phyloP scores from a whole-genome alignment of 495 filamentous ascomycete species.

The Cercophora newfieldiana region DNA sequence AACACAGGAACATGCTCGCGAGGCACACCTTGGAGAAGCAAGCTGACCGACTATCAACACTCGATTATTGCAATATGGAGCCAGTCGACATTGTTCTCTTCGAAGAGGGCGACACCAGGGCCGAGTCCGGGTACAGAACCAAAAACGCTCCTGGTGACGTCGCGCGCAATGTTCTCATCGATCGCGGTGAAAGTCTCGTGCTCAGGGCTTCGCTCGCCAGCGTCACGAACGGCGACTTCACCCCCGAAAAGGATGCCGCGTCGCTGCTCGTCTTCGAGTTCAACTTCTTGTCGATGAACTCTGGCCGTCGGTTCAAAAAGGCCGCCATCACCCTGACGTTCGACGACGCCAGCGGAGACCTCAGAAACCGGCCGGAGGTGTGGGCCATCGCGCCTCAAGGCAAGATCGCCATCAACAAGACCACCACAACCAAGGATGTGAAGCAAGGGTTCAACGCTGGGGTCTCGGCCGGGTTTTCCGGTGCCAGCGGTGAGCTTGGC shows the following conservation, averaged over 20 bases:
- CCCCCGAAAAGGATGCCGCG: background rate
- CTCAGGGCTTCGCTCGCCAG: background rate
- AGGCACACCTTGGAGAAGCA: too few species aligned
- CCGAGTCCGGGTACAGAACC: background rate
- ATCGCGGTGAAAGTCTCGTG: background rate
- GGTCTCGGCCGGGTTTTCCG: background rate
- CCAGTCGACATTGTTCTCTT: background rate
- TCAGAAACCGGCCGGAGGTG: background rate
- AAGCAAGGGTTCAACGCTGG: background rate
- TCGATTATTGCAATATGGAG: background rate
- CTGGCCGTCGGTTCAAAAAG: background rate
- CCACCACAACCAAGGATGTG: background rate
- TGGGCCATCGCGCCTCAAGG: background rate
- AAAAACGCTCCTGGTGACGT: background rate
- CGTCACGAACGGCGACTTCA: background rate
- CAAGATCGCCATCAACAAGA: background rate
- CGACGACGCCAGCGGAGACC: background rate
- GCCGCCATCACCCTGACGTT: background rate
- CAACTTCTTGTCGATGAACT: background rate
- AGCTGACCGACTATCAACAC: background rate
- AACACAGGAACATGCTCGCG: too few species aligned
- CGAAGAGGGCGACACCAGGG: background rate
- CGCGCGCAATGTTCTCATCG: background rate
- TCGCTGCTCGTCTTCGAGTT: background rate
- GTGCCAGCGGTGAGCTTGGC: background rate